Evolutionary conservation across 106 monocot genomes (phyloP), one percentile per base, ranked within the genome.

Genomic region (Ottelia alismoides): DNA sequence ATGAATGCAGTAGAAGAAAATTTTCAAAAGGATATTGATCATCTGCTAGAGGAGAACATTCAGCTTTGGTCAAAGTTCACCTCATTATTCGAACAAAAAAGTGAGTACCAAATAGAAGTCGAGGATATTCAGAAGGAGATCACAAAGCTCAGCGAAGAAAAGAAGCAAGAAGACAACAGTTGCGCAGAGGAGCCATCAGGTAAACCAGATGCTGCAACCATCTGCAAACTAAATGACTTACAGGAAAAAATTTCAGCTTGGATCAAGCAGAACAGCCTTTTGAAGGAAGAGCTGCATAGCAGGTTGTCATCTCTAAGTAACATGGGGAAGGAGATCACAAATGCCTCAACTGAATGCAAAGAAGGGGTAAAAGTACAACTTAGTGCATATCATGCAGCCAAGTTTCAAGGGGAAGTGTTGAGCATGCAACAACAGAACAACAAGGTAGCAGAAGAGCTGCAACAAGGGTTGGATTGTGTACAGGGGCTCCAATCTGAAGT

Each of bases 1-100:
- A 6, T 70, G 52, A 72, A 74, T 25, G 47, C 70, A 1, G 27
- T 76, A 1, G 88, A 84, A 60, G 84, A 77, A 5, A 88, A 76
- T 53, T 84, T 94, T 47, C 75, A 84, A 67, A 72, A 50, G n/a
- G 88, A 94, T 1, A 78, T 94, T 25, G 84, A 94, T 53, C 52
- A 68, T 5, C 30, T 94, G 2, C 65, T 94, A 20, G 94, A 88
- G 18, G 81, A 94, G 66, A 94, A 94, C 68, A 64, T 94, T 25
- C 81, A 84, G 30, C 88, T 94, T 60, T 94, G 94, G 94, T 59
- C 88, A 49, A 72, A 88, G 29, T 88, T 94, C 62, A 81, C 84
- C 63, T 78, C 88, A 22, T 78, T 88, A 18, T 88, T 84, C 43
- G 80, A 88, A 52, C 75, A 94, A 56, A 84, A 88, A 29, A 83